Evolutionary conservation across 257 asterid species (phyloP).

Genomic region (Solanum lycopersicoides): DNA sequence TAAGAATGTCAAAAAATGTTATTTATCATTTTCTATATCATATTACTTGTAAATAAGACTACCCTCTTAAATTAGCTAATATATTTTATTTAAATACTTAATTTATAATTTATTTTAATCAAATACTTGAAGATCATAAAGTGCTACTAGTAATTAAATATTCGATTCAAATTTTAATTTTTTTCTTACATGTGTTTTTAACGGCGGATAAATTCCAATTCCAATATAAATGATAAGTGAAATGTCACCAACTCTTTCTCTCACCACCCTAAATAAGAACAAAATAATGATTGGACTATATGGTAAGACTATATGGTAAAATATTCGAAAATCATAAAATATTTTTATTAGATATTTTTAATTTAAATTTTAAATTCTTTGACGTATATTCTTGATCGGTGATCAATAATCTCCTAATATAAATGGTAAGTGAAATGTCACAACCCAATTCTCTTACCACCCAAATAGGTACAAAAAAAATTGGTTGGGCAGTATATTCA

Average conservation of each 20-base stretch:
- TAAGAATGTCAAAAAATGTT: too few relatives aligned
- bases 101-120: neutral
- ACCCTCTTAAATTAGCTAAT: neutral
- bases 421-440: neutral
- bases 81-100: neutral
- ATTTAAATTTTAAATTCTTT: too few relatives aligned
- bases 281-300: neutral
- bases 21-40: too few relatives aligned
- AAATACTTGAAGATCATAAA: neutral
- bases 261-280: neutral
- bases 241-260: neutral
- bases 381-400: too few relatives aligned
- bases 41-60: too few relatives aligned
- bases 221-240: neutral
- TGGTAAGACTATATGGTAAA: too few relatives aligned
- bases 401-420: neutral
- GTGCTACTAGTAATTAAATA: too few relatives aligned
- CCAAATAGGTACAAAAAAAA: neutral
- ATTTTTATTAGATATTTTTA: rapidly evolving
- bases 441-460: neutral
- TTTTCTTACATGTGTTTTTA: neutral
- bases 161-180: neutral
- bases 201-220: rapidly evolving
- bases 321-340: too few relatives aligned
- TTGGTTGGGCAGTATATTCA: neutral